phyloP scores from a whole-genome alignment of 352 stramenopile genomes.

The Phytophthora crassamura region DNA sequence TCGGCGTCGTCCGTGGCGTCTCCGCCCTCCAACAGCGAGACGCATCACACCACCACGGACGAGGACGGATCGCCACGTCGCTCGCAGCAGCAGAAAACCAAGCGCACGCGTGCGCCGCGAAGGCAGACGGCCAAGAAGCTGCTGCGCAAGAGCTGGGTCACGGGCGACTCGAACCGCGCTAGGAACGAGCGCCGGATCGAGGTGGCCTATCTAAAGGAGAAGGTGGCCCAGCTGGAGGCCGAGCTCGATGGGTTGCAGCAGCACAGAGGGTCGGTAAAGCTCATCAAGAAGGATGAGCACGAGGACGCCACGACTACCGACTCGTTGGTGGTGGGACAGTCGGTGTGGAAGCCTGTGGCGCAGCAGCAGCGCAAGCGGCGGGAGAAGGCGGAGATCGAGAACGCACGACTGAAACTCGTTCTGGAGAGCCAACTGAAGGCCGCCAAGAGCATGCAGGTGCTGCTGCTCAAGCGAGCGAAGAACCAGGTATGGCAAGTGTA shows the following conservation, averaged over 20 bases:
- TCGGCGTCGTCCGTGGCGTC: conserved; percentile 22
- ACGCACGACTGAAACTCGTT: conserved; percentile 46
- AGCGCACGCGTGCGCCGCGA: conserved; percentile 24
- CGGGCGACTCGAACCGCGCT: conserved; percentile 43
- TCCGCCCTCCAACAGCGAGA: conserved; percentile 29
- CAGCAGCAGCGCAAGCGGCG: conserved; percentile 37
- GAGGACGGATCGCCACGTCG: conserved; percentile 31
- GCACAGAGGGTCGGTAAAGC: conserved; percentile 22
- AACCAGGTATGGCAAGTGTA: conserved; percentile 29
- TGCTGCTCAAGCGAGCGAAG: conserved; percentile 45
- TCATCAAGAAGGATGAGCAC: conserved; percentile 31
- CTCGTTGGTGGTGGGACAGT: conserved; percentile 25
- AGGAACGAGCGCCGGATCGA: conserved; percentile 51
- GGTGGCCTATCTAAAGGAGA: conserved; percentile 48
- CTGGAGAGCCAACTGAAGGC: conserved; percentile 51
- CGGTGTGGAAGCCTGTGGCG: conserved; percentile 39
- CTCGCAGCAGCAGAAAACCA: conserved; percentile 20
- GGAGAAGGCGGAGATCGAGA: conserved; percentile 47
- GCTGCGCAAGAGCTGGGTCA: conserved; percentile 40
- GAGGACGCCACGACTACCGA: conserved; percentile 8
- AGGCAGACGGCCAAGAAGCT: conserved; percentile 40
- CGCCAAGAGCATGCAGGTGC: conserved; percentile 45
- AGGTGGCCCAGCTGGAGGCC: conserved; percentile 44
- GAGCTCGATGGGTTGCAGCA: conserved; percentile 35
- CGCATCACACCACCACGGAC: conserved; percentile 35